These are phyloP conservation scores for Saccharomycopsis sp. DNA, from an alignment of 805 yeast species.

Conservation along the genomic window DNA sequence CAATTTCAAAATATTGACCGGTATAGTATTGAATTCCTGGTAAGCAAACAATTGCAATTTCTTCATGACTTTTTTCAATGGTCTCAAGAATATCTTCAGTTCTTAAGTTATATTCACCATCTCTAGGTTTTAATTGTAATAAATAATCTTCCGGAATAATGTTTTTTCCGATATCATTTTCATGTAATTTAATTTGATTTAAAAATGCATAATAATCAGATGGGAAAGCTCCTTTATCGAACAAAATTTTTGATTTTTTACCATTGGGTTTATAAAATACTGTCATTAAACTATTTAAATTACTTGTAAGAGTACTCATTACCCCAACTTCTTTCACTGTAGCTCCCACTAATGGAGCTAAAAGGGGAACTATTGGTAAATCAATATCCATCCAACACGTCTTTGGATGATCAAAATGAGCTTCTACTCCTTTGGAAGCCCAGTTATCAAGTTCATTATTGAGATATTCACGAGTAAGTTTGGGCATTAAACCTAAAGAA, in stretches of 20 bases:
- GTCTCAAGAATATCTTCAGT: constrained; percentile 52
- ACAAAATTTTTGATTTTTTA: constrained; percentile 54
- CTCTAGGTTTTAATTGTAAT: constrained; percentile 53
- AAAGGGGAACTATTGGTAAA: constrained; percentile 54
- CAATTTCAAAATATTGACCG: constrained; percentile 78
- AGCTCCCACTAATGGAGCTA: constrained; percentile 76
- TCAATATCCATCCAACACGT: constrained; percentile 83
- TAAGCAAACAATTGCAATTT: constrained; percentile 63
- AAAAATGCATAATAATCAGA: constrained; percentile 82
- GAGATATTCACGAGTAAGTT: constrained; percentile 43
- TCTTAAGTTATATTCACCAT: constrained; percentile 43
- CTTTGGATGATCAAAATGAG: constrained; percentile 67
- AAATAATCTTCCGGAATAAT: constrained; percentile 36
- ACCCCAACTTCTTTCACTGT: constrained; percentile 66
- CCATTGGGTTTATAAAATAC: constrained; percentile 66
- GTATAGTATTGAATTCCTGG: constrained; percentile 90
- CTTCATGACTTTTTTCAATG: constrained; percentile 46
- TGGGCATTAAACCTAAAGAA: constrained; percentile 89
- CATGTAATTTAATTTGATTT: constrained; percentile 58
- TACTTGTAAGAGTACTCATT: constrained; percentile 79
- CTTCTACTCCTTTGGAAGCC: constrained; percentile 71
- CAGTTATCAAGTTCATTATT: constrained; percentile 70
- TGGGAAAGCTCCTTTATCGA: constrained; percentile 85
- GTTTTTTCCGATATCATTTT: constrained; percentile 25
- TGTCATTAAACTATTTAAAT: constrained; percentile 63